Evolutionary conservation across 345 rosid species (phyloP), one percentile per base, ranked within the genome.

Genomic region (Populus simonii): DNA sequence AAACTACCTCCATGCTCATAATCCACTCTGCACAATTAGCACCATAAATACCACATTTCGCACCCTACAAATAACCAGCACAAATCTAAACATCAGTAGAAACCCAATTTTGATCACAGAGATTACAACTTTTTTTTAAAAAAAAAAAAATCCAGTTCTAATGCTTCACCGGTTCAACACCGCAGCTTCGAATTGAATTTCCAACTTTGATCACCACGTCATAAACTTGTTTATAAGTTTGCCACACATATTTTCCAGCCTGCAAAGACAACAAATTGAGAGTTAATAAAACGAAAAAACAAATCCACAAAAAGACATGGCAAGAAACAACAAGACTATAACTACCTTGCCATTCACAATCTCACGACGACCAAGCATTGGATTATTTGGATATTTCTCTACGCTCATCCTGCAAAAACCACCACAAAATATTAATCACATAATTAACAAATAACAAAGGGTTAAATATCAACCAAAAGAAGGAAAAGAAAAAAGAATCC

Each of bases 1-100:
- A 75, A 45, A 67, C 35, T 85, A 94, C 99, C 99, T 96, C 95
- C 99, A 96, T 94, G 87, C 99, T 92, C 53, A 94, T 90, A 71
- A 96, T 85, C 99, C 99, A 96, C 85, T 94, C 95, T 8, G 98
- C 74, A 55, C 86, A 89, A 66, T 96, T 96, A 78, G 93, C 91
- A 33, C 99, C 98, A 81, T 90, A 96, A 78, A 96, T 92, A 66
- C 99, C 99, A 80, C 98, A 96, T 81, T 89, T 92, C 3, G 80
- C 94, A 59, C 93, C 88, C 98, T 96, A 82, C 23, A 75, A 68
- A 76, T 76, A 36, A 66, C 38, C 74, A 81, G 70, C 22, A 79
- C 2, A 2, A 43, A 79, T 43, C 51, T 7, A 53, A 16, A 31
- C 55, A 66, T 68, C 0, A 59, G 29, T 45, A 20, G 47, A 5